Evolutionary conservation across 2,329 filamentous ascomycete genomes (phyloP).

Genomic region (Plenodomus biglobosus): DNA sequence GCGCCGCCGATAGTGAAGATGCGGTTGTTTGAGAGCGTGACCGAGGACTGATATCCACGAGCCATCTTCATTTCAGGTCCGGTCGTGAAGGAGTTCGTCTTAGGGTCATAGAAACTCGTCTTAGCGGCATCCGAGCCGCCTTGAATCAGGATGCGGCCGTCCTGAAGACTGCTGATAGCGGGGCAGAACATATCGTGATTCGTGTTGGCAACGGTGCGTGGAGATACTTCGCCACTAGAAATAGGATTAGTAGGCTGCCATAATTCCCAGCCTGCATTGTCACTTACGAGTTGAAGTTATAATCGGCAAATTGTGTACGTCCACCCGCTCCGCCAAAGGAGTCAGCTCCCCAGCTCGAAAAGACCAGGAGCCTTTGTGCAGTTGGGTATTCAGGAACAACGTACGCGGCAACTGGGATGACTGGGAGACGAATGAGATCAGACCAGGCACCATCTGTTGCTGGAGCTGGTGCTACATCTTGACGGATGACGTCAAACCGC

Average conservation of each 20-base stretch:
- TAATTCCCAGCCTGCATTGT: background rate
- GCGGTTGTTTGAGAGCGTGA: slow-evolving; percentile 22
- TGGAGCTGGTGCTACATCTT: slow-evolving; percentile 12
- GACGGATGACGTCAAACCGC: slow-evolving; percentile 29
- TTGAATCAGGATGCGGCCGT: slow-evolving; percentile 27
- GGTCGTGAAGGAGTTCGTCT: slow-evolving; percentile 19
- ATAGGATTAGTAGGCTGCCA: slow-evolving; percentile 3
- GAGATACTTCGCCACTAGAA: slow-evolving; percentile 23
- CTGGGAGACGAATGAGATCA: slow-evolving; percentile 27
- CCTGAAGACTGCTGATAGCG: slow-evolving; percentile 26
- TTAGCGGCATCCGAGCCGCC: slow-evolving; percentile 26
- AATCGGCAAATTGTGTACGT: slow-evolving; percentile 29
- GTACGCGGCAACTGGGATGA: slow-evolving; percentile 35
- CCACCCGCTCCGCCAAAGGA: slow-evolving; percentile 28
- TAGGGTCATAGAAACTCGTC: slow-evolving; percentile 27
- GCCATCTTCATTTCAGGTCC: slow-evolving; percentile 26
- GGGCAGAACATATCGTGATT: slow-evolving; percentile 34
- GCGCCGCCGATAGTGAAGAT: slow-evolving; percentile 33
- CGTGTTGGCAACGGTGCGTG: slow-evolving; percentile 27
- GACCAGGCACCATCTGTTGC: slow-evolving; percentile 27
- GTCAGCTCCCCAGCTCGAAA: slow-evolving; percentile 32
- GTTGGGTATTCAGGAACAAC: slow-evolving; percentile 29
- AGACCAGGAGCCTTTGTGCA: slow-evolving; percentile 24
- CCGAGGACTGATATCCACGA: slow-evolving; percentile 26
- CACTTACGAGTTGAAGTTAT: slow-evolving; percentile 28